Evolutionary conservation across 768 basidiomycete species (phyloP), one percentile per base, ranked within the genome.

Genomic region (Lactarius quietus): DNA sequence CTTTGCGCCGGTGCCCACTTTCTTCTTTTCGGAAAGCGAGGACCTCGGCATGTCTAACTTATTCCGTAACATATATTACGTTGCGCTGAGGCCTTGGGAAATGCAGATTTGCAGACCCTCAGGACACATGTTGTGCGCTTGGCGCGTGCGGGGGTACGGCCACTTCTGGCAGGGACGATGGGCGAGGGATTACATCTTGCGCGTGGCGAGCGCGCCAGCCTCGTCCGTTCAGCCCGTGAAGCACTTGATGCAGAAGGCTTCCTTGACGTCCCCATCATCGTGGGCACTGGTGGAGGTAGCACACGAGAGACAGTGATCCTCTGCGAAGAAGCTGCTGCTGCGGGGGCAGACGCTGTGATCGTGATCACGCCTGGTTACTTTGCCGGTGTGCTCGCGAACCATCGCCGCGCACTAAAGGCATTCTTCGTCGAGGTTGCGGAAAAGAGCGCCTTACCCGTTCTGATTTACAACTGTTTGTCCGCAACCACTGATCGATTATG

Each of bases 361-460:
- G 89, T 92, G 67, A 95, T 96, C 73, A 80, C 86, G 26, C 88
- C 89, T 70, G 92, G 93, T 57, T 95, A 94, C 79, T 97, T 87
- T 72, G 89, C 92, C 35, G 90, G 92, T 9, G 88, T 82, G 15
- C 80, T 94, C 69, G 79, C 81, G 41, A 76, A 75, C 28, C 81
- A 88, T 74, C 81, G 76, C 71, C 76, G 78, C 33, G 93, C 94
- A 1, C 79, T 95, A 70, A 92, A 92, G 77, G 82, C 82, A 0
- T 95, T 85, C 76, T 96, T 83, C 78, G 77, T 82, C 35, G 91
- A 94, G 71, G 86, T 96, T 41, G 77, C 89, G 17, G 80, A 86
- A 71, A 88, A 86, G 73, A 92, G 89, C 70, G 90, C 92, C 2
- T 86, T 97, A 57, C 93, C 95, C 3, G 86, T 95, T 56, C 83